Conservation (phyloP, 495 filamentous ascomycete genomes). For the Trypethelium eluteriae region DNA sequence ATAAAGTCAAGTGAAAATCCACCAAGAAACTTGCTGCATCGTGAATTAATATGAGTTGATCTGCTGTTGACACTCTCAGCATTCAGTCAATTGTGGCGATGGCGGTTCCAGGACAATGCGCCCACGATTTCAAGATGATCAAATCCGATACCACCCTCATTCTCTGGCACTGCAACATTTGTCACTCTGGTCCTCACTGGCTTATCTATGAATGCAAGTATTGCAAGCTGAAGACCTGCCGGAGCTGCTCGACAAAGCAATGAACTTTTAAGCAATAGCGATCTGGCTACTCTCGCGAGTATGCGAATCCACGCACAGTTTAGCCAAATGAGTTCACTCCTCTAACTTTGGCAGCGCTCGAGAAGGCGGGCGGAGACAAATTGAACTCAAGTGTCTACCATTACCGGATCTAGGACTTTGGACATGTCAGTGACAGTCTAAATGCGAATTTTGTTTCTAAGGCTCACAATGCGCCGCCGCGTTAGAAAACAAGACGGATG, state of each 20-base stretch:
- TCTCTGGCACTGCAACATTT: conserved; percentile 70
- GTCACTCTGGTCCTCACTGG: conserved; percentile 72
- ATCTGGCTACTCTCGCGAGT: too few species aligned
- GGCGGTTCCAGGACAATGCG: conserved; percentile 57
- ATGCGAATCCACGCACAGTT: too few species aligned
- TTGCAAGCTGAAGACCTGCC: conserved; percentile 69
- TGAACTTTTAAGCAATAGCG: too few species aligned
- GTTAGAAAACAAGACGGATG: too few species aligned
- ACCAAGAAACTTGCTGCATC: neutral
- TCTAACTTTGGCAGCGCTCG: too few species aligned
- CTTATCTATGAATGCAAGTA: conserved; percentile 72
- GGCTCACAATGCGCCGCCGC: too few species aligned
- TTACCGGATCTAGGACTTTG: too few species aligned
- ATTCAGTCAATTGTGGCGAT: conserved; percentile 34
- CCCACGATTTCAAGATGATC: conserved; percentile 66
- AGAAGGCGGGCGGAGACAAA: too few species aligned
- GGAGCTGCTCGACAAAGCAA: conserved; percentile 51
- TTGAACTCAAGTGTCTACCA: too few species aligned
- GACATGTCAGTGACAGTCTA: too few species aligned
- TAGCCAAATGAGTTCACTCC: too few species aligned
- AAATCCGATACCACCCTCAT: conserved; percentile 69
- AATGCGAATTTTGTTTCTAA: too few species aligned
- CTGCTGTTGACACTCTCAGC: neutral
- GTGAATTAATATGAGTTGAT: conserved; percentile 3
- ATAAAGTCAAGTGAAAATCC: conserved; percentile 10